These are phyloP conservation scores for Panicum virgatum DNA, from an alignment of 202 grass and related monocot genomes.

Conservation along the genomic window DNA sequence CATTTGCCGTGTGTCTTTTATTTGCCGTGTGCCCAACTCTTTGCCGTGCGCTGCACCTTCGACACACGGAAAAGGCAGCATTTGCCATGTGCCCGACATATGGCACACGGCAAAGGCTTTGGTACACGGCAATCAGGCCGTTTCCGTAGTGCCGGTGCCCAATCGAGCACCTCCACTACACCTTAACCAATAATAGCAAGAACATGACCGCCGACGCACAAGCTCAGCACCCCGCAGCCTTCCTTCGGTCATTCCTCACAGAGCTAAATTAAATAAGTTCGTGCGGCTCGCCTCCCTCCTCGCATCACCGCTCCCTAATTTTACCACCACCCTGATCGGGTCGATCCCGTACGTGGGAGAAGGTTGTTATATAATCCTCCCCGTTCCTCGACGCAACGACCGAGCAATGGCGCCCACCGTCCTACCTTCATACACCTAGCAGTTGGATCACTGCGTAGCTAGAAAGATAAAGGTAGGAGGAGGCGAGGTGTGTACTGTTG, in stretches of 20 bases:
- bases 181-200: slow-evolving; percentile 16
- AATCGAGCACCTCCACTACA: background rate
- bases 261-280: background rate
- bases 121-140: too few species aligned
- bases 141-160: too few species aligned
- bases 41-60: too few species aligned
- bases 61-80: too few species aligned
- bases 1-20: too few species aligned
- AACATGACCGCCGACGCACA: background rate
- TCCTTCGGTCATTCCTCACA: background rate
- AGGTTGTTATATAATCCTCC: slow-evolving; percentile 34
- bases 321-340: background rate
- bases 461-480: slow-evolving; percentile 46
- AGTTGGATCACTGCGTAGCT: background rate
- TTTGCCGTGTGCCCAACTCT: too few species aligned
- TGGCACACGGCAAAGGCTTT: too few species aligned
- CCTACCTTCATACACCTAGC: slow-evolving; percentile 43
- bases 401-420: slow-evolving; percentile 57
- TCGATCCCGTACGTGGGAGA: background rate
- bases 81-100: too few species aligned
- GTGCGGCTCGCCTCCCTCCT: slow-evolving; percentile 41
- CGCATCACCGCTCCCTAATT: slow-evolving; percentile 47
- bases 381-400: background rate
- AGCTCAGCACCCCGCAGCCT: background rate
- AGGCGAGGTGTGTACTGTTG: slow-evolving; percentile 17